These are phyloP conservation scores for Geotrichum candidum DNA, from an alignment of 1,139 yeast species.

Conservation along the genomic window DNA sequence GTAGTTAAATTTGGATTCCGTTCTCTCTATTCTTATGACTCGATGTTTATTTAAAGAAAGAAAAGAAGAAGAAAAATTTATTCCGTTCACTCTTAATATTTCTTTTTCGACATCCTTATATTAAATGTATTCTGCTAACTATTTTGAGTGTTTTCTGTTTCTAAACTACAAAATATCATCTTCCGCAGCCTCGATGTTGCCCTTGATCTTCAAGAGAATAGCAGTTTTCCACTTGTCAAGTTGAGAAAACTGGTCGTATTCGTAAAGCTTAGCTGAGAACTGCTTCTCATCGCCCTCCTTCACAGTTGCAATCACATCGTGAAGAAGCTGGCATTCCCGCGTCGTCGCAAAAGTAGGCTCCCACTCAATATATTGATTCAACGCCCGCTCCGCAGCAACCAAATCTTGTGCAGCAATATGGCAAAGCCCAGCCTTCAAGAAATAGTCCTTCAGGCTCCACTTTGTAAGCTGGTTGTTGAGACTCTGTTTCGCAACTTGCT, in stretches of 20 bases:
- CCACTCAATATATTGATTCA: conserved; percentile 58
- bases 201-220: conserved; percentile 74
- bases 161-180: conserved; percentile 43
- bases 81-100: not conserved
- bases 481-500: conserved; percentile 68
- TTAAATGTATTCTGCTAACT: not conserved
- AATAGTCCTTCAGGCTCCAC: conserved; percentile 92
- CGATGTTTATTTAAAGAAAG: no score
- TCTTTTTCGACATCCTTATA: not conserved
- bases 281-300: conserved; percentile 74
- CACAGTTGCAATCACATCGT: conserved; percentile 63
- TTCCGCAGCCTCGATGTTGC: conserved; percentile 63
- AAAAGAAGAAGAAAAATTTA: not conserved
- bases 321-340: conserved; percentile 62
- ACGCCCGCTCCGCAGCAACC: conserved; percentile 75
- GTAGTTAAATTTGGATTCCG: not conserved
- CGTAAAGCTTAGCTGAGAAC: conserved; percentile 69
- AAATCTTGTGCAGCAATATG: conserved; percentile 72
- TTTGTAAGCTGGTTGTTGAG: conserved; percentile 69
- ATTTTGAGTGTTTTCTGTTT: not conserved
- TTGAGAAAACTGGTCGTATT: conserved; percentile 81
- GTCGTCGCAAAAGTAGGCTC: conserved; percentile 77
- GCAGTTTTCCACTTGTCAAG: conserved; percentile 93
- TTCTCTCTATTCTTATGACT: not conserved
- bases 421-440: conserved; percentile 76